phyloP scores from a whole-genome alignment of 2,329 filamentous ascomycete species.

The Colletotrichum limetticola region DNA sequence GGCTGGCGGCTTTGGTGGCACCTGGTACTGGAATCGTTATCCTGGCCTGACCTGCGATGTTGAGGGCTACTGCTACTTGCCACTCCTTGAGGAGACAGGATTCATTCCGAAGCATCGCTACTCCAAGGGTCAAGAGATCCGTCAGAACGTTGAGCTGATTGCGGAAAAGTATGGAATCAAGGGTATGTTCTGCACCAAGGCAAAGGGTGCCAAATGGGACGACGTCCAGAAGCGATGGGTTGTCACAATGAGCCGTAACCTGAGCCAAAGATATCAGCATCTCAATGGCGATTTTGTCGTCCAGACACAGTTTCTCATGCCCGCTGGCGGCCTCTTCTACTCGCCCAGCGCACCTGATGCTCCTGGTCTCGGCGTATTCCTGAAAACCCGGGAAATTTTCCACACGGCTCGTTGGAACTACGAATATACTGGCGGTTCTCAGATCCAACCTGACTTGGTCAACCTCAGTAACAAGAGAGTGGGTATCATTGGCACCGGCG shows the following conservation, averaged over 20 bases:
- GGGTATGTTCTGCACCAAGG: constrained; percentile 53
- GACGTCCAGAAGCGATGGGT: constrained; percentile 43
- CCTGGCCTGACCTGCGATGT: constrained; percentile 65
- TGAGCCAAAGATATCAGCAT: constrained; percentile 46
- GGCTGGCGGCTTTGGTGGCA: constrained; percentile 58
- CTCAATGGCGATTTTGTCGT: constrained; percentile 38
- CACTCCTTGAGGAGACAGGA: constrained; percentile 26
- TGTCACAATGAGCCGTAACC: constrained; percentile 36
- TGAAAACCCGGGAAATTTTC: constrained; percentile 54
- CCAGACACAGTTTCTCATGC: constrained; percentile 50
- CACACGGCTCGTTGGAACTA: constrained; percentile 61
- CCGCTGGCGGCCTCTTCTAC: constrained; percentile 51
- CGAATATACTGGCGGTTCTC: constrained; percentile 51
- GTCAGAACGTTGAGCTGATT: constrained; percentile 53
- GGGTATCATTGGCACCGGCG: constrained; percentile 61
- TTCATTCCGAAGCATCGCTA: constrained; percentile 42
- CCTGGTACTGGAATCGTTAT: constrained; percentile 62
- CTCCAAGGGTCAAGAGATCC: constrained; percentile 47
- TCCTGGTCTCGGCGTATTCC: constrained; percentile 30
- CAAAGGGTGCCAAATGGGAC: constrained; percentile 56
- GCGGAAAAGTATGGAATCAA: constrained; percentile 52
- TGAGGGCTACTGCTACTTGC: constrained; percentile 49
- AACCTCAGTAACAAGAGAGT: constrained; percentile 59
- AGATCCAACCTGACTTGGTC: constrained; percentile 49
- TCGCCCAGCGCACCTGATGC: constrained; percentile 44